Conservation (phyloP, 768 basidiomycete genomes). For the Amanita molliuscula region DNA sequence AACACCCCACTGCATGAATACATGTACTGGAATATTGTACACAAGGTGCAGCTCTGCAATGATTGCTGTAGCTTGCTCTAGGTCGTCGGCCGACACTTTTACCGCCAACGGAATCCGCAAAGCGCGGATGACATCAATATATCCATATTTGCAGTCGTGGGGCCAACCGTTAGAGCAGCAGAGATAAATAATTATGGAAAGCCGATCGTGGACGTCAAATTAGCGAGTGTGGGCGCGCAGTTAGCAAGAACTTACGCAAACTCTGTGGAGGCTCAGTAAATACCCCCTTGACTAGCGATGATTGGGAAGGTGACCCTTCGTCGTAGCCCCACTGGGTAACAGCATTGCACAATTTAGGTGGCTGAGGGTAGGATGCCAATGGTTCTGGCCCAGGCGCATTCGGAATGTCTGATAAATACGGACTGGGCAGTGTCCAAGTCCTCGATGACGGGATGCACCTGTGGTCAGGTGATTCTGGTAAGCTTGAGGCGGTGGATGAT, state of each 20-base stretch:
- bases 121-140: not conserved
- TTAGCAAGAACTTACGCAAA: no score
- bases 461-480: no score
- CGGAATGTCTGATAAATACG: not conserved
- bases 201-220: no score
- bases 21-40: not conserved
- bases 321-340: not conserved
- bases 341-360: not conserved
- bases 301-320: not conserved
- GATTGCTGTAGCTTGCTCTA: not conserved
- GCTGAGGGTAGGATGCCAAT: not conserved
- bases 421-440: no score
- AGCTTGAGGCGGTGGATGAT: not conserved
- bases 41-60: not conserved
- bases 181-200: no score
- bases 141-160: not conserved
- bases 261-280: no score
- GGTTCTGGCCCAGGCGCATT: not conserved
- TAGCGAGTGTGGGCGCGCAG: no score
- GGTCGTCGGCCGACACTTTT: constrained; percentile 1
- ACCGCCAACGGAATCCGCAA: not conserved
- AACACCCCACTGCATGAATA: constrained; percentile 3
- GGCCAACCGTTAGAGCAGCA: not conserved
- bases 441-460: no score
- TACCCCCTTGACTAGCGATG: no score